Conservation (phyloP, 2,329 filamentous ascomycete genomes). For the Penicillium polonicum region DNA sequence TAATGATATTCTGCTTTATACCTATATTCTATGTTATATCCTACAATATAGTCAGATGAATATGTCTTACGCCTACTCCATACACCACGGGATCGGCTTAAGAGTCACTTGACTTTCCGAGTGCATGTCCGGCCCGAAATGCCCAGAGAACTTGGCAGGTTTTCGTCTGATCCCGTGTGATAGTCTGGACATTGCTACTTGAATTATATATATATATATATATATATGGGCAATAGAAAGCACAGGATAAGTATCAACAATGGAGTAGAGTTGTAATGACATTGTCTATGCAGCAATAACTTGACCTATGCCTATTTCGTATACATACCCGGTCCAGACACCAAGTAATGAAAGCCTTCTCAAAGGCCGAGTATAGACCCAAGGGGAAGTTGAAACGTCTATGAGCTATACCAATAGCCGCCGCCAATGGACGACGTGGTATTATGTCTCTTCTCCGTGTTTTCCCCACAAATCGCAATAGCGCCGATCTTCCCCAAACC, state of each 20-base stretch:
- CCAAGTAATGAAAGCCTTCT: not conserved
- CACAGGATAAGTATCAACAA: not conserved
- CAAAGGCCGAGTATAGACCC: not conserved
- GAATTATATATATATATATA: no score
- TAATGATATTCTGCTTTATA: no score
- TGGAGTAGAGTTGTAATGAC: no score
- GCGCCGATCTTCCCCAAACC: constrained; percentile 6
- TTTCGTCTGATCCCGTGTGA: not conserved
- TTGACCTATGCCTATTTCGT: not conserved
- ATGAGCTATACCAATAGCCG: not conserved
- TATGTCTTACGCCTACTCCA: no score
- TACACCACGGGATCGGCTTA: no score
- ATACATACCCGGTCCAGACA: not conserved
- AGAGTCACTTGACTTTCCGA: not conserved
- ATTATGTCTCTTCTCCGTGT: not conserved
- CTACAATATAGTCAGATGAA: not conserved
- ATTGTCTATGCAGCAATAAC: not conserved
- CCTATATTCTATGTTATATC: no score
- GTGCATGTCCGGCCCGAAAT: not conserved
- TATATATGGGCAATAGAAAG: not conserved
- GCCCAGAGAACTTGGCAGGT: not conserved
- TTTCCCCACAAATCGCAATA: constrained; percentile 4
- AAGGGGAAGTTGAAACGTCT: not conserved
- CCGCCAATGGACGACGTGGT: not conserved
- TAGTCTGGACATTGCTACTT: not conserved